Evolutionary conservation across 306 rosid genomes (phyloP).

Genomic region (Potentilla sterilis): DNA sequence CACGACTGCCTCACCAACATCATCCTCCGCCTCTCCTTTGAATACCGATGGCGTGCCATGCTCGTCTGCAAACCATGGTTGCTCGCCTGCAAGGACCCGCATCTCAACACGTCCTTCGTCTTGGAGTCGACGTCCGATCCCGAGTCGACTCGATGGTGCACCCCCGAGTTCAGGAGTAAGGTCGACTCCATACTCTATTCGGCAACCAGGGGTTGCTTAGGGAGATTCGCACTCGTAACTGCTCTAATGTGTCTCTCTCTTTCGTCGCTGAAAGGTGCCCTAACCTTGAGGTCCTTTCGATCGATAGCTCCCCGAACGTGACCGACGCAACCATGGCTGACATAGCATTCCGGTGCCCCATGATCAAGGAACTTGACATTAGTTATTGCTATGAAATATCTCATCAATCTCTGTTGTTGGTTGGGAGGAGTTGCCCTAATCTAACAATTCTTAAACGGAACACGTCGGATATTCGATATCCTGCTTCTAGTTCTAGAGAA

Average conservation of each 20-base stretch:
- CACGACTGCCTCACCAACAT: constrained; percentile 68
- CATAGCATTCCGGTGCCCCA: constrained; percentile 44
- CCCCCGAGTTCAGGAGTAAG: constrained; percentile 50
- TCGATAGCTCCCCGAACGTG: constrained; percentile 68
- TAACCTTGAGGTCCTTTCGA: constrained; percentile 69
- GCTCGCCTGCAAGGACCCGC: constrained; percentile 58
- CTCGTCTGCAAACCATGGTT: constrained; percentile 76
- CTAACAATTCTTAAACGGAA: constrained; percentile 68
- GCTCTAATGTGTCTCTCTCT: constrained; percentile 61
- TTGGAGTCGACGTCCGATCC: constrained; percentile 53
- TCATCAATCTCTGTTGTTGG: constrained; percentile 37
- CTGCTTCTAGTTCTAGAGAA: constrained; percentile 3
- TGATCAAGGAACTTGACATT: constrained; percentile 52
- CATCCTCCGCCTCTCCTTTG: constrained; percentile 59
- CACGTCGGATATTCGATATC: constrained; percentile 57
- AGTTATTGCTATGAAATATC: constrained; percentile 64
- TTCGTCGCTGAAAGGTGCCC: constrained; percentile 66
- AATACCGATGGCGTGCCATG: constrained; percentile 73
- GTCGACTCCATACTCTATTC: constrained; percentile 80
- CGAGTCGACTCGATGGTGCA: constrained; percentile 60
- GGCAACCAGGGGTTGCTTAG: constrained; percentile 41
- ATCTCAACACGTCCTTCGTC: constrained; percentile 57
- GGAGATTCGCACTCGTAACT: constrained; percentile 62
- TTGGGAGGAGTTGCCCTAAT: constrained; percentile 59
- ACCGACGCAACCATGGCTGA: constrained; percentile 64